Evolutionary conservation across 768 basidiomycete species (phyloP).

Genomic region (Sistotremastrum niveocremeum): DNA sequence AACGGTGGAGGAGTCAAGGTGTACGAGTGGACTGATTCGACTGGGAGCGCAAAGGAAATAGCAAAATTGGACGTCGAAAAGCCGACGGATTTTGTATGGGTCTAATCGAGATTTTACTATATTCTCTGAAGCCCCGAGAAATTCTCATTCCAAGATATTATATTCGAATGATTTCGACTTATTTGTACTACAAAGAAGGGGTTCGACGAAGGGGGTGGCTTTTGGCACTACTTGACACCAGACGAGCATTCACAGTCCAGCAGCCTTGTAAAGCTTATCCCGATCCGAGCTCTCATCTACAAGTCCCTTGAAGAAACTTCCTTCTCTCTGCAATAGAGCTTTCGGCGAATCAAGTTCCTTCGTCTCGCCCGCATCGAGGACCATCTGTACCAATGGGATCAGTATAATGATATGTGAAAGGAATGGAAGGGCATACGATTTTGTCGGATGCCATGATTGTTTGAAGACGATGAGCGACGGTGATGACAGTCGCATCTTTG

Average conservation of each 20-base stretch:
- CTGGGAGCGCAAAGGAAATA: constrained; percentile 34
- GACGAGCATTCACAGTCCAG: no score
- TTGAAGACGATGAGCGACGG: constrained; percentile 26
- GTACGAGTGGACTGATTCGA: constrained; percentile 51
- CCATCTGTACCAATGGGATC: constrained; percentile 21
- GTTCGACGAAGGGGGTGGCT: no score
- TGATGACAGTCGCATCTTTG: constrained; percentile 24
- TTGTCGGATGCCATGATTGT: constrained; percentile 31
- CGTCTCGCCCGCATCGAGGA: constrained; percentile 41
- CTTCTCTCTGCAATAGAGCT: constrained; percentile 17
- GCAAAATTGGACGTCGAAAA: constrained; percentile 23
- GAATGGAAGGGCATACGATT: constrained; percentile 15
- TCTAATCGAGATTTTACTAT: constrained; percentile 11
- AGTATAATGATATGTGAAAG: not conserved
- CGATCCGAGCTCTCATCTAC: constrained; percentile 14
- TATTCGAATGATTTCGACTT: no score
- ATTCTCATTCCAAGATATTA: no score
- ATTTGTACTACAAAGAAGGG: no score
- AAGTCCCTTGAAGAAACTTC: constrained; percentile 8
- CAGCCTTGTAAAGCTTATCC: not conserved
- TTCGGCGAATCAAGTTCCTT: constrained; percentile 43
- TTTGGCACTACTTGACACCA: no score
- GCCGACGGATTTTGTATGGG: constrained; percentile 26
- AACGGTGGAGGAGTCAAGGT: constrained; percentile 56
- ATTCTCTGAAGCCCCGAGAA: no score